Evolutionary conservation across 495 filamentous ascomycete genomes (phyloP).

Genomic region (Saxispiralis lemnorum): DNA sequence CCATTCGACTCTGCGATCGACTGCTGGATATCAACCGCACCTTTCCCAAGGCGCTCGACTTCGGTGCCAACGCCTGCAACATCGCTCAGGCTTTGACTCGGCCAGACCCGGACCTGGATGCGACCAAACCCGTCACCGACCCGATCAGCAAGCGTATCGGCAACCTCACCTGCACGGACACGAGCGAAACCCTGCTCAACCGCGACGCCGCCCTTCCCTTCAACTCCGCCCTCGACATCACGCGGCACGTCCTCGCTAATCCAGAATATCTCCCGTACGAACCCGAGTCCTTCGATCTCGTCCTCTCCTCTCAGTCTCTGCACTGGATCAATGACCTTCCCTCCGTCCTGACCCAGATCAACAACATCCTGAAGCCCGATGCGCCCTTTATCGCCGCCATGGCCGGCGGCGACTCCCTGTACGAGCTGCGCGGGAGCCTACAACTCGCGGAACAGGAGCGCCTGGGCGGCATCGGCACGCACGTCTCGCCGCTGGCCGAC

Average conservation of each 20-base stretch:
- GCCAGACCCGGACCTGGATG: constrained; percentile 38
- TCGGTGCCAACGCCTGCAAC: constrained; percentile 91
- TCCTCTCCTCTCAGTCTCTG: constrained; percentile 69
- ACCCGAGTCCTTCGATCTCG: constrained; percentile 66
- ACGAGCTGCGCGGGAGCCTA: constrained; percentile 81
- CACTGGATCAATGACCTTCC: constrained; percentile 99
- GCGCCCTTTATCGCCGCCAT: constrained; percentile 86
- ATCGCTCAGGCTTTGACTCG: constrained; percentile 62
- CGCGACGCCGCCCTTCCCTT: constrained; percentile 63
- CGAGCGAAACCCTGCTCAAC: constrained; percentile 58
- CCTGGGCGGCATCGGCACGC: constrained; percentile 69
- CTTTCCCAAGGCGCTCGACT: constrained; percentile 72
- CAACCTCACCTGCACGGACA: constrained; percentile 62
- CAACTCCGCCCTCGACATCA: constrained; percentile 52
- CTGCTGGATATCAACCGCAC: constrained; percentile 84
- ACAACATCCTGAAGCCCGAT: constrained; percentile 73
- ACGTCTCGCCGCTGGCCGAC: constrained; percentile 79
- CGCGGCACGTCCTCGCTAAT: constrained; percentile 47
- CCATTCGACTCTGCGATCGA: constrained; percentile 66
- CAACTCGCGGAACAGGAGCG: constrained; percentile 85
- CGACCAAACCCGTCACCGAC: constrained; percentile 33
- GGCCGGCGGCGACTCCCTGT: constrained; percentile 87
- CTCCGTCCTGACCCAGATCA: constrained; percentile 59
- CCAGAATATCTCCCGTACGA: constrained; percentile 63
- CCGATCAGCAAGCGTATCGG: constrained; percentile 50